Base-by-base conservation (phyloP, 768 basidiomycete species). In the Boletus vermiculosoides region DNA sequence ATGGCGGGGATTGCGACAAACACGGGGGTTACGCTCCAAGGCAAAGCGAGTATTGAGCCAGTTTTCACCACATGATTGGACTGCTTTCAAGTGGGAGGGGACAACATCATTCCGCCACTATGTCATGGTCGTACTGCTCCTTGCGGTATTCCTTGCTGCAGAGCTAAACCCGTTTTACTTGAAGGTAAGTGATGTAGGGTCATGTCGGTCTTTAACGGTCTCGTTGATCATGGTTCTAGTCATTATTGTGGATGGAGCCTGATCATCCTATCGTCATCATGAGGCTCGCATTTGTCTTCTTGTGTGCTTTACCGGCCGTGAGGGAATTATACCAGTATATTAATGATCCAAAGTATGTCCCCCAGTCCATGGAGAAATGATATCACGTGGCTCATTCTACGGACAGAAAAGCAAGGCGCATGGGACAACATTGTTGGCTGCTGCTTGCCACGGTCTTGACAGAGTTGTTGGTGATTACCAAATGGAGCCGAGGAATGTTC, bases 401-500 rank as follows among this genome's bases (percentile, higher is more conserved):
- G 53, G n/a, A 53, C 65, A 93, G 92, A 65, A 85, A 79, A 63
- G 86, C 89, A n/a, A 85, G 86, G 59, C 82, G 92, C 55, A 93
- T 94, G 92, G 92, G 92, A 2, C 89, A 92, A 63, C 92, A 94
- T 66, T 85, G 87, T 34, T 93, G 92, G 92, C 76, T 94, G 41
- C 76, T 94, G 57, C 81, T 92, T 49, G 91, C 92, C 33, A 94
- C 92, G n/a, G 85, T 92, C 59, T 65, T 84, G 55, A 93, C 92
- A 15, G 92, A 94, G 69, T 70, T 92, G 36, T 77, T 94, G 50
- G 87, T 85, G 42, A 92, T 94, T 52, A 73, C 78, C 63, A 94
- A 94, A 76, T 94, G 90, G 91, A 84, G 88, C 61, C 76, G 83
- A 63, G 88, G 86, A 12, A 81, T 84, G 69, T 93, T 86, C 66